Conservation (phyloP, 345 rosid species). For the Mercurialis annua region DNA sequence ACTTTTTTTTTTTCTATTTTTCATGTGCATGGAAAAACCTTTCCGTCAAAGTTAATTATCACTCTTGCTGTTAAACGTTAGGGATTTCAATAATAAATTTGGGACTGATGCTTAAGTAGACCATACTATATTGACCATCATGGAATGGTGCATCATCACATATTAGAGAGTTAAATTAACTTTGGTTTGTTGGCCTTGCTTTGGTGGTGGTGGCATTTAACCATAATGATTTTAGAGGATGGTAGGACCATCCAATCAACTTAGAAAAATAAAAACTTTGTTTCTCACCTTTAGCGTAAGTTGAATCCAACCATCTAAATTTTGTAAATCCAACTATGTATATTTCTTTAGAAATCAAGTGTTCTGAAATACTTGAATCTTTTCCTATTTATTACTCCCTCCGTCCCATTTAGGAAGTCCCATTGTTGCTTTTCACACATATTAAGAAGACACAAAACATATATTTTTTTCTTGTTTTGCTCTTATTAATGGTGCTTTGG, state of each 20-base stretch:
- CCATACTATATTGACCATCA: not conserved
- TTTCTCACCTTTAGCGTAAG: not conserved
- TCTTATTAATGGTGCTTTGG: too few relatives aligned
- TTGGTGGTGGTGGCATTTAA: not conserved
- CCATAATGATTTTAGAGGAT: not conserved
- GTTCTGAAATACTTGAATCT: too few relatives aligned
- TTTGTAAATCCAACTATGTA: not conserved
- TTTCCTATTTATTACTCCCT: too few relatives aligned
- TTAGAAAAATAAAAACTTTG: not conserved
- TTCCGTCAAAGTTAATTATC: not conserved
- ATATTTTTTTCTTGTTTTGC: too few relatives aligned
- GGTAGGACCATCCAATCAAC: not conserved
- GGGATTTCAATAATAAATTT: not conserved
- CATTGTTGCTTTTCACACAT: too few relatives aligned
- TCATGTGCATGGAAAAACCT: not conserved
- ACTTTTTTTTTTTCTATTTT: not conserved
- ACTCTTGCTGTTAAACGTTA: not conserved
- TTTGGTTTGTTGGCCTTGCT: not conserved
- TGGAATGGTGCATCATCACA: not conserved
- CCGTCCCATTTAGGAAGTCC: too few relatives aligned
- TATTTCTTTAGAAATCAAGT: constrained; percentile 9
- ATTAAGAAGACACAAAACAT: too few relatives aligned
- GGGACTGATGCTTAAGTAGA: not conserved
- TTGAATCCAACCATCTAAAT: not conserved
- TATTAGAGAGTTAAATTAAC: not conserved